Percentiles rank a stretch among this genome's conserved stretches.
phyloP scores from a whole-genome alignment of 75 land plant genomes.

The Azolla pinnata region DNA sequence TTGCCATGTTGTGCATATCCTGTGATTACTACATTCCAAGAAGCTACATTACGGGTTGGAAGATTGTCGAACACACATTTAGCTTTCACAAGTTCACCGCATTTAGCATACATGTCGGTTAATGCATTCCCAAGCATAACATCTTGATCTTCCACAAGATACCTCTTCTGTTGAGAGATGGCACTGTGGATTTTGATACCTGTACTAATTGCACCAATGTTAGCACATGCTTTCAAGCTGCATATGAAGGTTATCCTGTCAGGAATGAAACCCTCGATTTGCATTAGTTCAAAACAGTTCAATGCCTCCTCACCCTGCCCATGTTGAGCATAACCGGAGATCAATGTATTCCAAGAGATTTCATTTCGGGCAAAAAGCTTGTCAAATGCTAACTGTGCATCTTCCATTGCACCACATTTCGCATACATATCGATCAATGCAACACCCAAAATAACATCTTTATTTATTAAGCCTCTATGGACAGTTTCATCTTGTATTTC shows the following conservation, averaged over 20 bases:
- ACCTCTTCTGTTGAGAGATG: background rate
- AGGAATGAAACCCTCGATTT: constrained; percentile 1
- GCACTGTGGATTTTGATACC: constrained; percentile 7
- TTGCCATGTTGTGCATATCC: constrained; percentile 19
- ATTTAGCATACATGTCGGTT: too few species aligned
- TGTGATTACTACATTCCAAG: constrained; percentile 26
- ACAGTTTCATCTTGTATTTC: constrained; percentile 4
- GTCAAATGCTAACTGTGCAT: constrained; percentile 21
- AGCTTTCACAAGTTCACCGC: background rate
- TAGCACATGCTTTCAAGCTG: constrained; percentile 5
- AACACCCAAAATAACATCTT: constrained; percentile 2
- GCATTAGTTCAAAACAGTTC: constrained; percentile 1
- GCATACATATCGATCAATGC: constrained; percentile 23
- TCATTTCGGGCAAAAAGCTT: constrained; percentile 14
- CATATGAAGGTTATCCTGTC: background rate
- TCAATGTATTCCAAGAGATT: constrained; percentile 7
- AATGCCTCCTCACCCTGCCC: constrained; percentile 8
- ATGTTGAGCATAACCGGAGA: constrained; percentile 9
- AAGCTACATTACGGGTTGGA: constrained; percentile 9
- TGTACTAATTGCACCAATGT: background rate
- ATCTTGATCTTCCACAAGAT: background rate
- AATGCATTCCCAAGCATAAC: constrained; percentile 3
- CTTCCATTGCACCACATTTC: constrained; percentile 19
- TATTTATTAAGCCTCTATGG: background rate
- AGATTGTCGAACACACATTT: constrained; percentile 1